Conservation (phyloP, 176 grass and related monocot species). For the Sorghum bicolor region Sorghum_bicolor_NCBIv3 NC_012876.2:1166501-1167000, state of each 20-base stretch:
- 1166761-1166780: not conserved
- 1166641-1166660: not conserved
- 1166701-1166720: not conserved
- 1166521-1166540: too few species aligned
- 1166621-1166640: not conserved
- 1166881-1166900: not conserved
- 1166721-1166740: not conserved
- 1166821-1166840: not conserved
- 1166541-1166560: too few species aligned
- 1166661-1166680: not conserved
- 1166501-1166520: conserved; percentile 55
- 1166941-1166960: not conserved
- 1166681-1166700: too few species aligned
- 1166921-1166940: not conserved
- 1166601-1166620: not conserved
- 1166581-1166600: too few species aligned
- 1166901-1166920: not conserved
- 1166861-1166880: not conserved
- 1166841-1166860: not conserved
- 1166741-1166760: not conserved
- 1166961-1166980: not conserved
- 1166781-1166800: not conserved
- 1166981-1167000: not conserved
- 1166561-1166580: too few species aligned
- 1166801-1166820: not conserved